phyloP scores from a whole-genome alignment of 129 eudicot genomes.

The Flaveria sonorensis region DNA sequence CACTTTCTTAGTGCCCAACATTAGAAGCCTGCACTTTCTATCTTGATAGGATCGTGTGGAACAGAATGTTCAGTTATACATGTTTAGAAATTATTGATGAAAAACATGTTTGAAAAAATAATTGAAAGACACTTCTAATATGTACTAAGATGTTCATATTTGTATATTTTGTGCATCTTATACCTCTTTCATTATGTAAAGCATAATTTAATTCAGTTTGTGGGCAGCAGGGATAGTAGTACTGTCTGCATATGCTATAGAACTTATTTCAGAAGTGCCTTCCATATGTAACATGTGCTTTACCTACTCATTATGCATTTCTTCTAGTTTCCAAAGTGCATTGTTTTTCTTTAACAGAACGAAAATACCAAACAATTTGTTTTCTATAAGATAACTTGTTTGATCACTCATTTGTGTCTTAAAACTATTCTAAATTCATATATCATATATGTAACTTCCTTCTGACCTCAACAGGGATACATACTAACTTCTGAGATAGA shows the following conservation, averaged over 20 bases:
- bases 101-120: constrained; percentile 1
- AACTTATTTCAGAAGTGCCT: neutral
- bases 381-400: neutral
- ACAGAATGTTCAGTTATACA: constrained; percentile 8
- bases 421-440: neutral
- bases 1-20: neutral
- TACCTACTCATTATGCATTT: neutral
- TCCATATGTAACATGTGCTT: constrained; percentile 15
- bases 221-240: constrained; percentile 2
- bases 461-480: constrained; percentile 67
- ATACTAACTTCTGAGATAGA: constrained; percentile 94
- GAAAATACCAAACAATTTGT: constrained; percentile 4
- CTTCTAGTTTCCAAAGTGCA: constrained; percentile 8
- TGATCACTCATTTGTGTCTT: neutral
- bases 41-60: neutral
- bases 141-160: neutral
- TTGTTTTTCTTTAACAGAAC: neutral
- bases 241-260: neutral
- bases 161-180: neutral
- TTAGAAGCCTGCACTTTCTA: constrained; percentile 2
- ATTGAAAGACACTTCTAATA: neutral
- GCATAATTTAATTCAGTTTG: neutral
- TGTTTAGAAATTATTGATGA: constrained; percentile 2
- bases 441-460: neutral
- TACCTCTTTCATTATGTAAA: neutral